Percentiles rank a stretch among this genome's conserved stretches.
Conservation (phyloP, 2,329 filamentous ascomycete genomes). For the Septoria linicola region DNA sequence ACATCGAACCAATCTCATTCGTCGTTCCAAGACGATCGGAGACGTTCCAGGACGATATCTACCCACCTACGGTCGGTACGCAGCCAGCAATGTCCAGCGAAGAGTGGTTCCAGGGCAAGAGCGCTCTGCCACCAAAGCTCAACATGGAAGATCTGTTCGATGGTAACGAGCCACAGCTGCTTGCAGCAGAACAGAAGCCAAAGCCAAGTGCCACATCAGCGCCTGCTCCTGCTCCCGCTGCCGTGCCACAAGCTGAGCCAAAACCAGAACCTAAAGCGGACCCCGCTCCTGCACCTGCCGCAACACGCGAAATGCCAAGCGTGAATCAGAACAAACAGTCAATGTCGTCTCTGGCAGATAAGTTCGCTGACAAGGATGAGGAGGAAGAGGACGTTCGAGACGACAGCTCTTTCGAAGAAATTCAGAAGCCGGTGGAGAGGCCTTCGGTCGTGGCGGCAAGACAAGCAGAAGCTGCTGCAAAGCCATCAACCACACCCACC, state of each 20-base stretch:
- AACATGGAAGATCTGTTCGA: constrained; percentile 91
- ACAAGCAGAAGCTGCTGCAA: constrained; percentile 25
- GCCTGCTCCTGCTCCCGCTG: constrained; percentile 34
- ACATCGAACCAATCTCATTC: constrained; percentile 96
- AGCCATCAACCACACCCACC: constrained; percentile 18
- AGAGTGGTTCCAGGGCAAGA: constrained; percentile 85
- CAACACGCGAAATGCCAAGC: constrained; percentile 56
- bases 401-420: constrained; percentile 81
- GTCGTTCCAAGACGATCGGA: constrained; percentile 91
- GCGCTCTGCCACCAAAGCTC: constrained; percentile 79
- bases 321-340: constrained; percentile 84
- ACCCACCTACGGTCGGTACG: constrained; percentile 75
- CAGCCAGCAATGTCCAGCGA: constrained; percentile 76
- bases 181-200: constrained; percentile 59
- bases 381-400: constrained; percentile 60
- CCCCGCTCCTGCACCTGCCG: constrained; percentile 43
- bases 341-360: constrained; percentile 79
- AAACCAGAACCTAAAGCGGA: constrained; percentile 53
- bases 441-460: constrained; percentile 36
- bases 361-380: constrained; percentile 75
- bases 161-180: constrained; percentile 74
- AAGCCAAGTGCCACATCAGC: constrained; percentile 26
- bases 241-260: constrained; percentile 45
- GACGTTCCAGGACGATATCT: constrained; percentile 96
- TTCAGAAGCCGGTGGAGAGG: constrained; percentile 71